These are phyloP conservation scores for Solanum pennellii DNA, from an alignment of 257 asterid genomes.

Conservation along the genomic window DNA sequence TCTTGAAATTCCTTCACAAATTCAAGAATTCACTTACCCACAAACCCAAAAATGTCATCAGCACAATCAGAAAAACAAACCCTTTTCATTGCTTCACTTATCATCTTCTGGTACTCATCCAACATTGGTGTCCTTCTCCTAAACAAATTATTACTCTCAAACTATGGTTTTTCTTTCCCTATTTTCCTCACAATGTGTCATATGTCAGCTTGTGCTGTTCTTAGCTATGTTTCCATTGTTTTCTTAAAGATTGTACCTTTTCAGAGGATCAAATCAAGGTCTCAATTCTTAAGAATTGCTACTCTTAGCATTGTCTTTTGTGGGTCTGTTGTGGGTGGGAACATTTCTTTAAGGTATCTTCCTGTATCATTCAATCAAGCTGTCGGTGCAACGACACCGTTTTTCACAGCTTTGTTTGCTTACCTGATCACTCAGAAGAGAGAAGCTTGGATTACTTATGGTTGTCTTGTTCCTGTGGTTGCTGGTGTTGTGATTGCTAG, in stretches of 20 bases:
- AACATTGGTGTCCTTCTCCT: conserved; percentile 28
- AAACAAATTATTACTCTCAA: conserved; percentile 22
- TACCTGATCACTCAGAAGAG: conserved; percentile 17
- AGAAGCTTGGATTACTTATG: conserved; percentile 27
- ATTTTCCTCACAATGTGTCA: conserved; percentile 31
- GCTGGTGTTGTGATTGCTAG: conserved; percentile 28
- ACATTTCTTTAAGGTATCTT: conserved; percentile 17
- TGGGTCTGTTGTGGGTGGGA: conserved; percentile 25
- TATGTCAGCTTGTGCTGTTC: conserved; percentile 24
- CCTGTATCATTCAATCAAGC: conserved; percentile 28
- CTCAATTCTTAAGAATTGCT: conserved; percentile 21
- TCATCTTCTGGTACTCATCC: conserved; percentile 15
- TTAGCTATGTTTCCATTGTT: conserved; percentile 22
- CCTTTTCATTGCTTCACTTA: neutral
- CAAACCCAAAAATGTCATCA: neutral
- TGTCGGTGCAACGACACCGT: conserved; percentile 31
- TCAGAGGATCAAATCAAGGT: conserved; percentile 21
- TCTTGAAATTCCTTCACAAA: neutral
- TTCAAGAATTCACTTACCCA: neutral
- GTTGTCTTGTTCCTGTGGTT: conserved; percentile 23
- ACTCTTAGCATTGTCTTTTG: conserved; percentile 24
- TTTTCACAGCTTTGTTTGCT: conserved; percentile 27
- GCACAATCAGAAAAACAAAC: neutral
- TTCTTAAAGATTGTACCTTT: conserved; percentile 26
- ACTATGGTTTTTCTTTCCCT: conserved; percentile 25